Conservation (phyloP, 495 filamentous ascomycete species). For the Annulohypoxylon stygium region DNA sequence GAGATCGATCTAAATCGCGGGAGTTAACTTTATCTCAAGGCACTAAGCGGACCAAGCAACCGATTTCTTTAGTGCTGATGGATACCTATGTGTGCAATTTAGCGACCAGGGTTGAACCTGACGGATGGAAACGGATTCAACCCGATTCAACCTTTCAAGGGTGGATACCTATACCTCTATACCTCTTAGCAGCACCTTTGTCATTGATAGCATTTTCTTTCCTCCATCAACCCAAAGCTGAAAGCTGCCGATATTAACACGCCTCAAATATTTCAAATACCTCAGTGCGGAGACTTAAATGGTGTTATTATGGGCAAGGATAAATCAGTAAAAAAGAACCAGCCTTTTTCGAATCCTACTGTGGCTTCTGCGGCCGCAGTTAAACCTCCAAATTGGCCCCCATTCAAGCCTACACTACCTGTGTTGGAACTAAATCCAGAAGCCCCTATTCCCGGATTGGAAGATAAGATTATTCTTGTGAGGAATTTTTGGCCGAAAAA, state of each 20-base stretch:
- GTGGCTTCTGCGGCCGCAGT: slow-evolving; percentile 17
- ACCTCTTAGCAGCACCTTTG: too few species aligned
- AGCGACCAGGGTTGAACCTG: not conserved
- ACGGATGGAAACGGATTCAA: not conserved
- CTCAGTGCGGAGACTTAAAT: not conserved
- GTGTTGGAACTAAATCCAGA: slow-evolving; percentile 71
- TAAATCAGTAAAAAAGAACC: slow-evolving; percentile 37
- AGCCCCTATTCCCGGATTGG: slow-evolving; percentile 64
- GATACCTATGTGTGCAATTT: slow-evolving; percentile 1
- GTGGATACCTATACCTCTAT: too few species aligned
- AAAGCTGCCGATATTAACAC: slow-evolving; percentile 2
- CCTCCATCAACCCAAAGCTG: slow-evolving; percentile 1
- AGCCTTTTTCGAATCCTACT: slow-evolving; percentile 29
- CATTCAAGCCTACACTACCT: slow-evolving; percentile 79
- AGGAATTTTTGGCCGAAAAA: slow-evolving; percentile 81
- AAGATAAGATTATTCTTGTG: slow-evolving; percentile 79
- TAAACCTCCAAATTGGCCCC: slow-evolving; percentile 77
- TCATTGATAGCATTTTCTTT: not conserved
- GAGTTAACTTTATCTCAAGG: slow-evolving; percentile 11
- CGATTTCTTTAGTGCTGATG: slow-evolving; percentile 14
- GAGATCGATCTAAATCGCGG: slow-evolving; percentile 23
- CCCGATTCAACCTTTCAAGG: not conserved
- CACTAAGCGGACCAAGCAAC: not conserved
- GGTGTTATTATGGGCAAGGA: slow-evolving; percentile 31
- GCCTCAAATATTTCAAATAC: not conserved